Percentiles rank a stretch among this genome's conserved stretches.
Evolutionary conservation across 2,329 filamentous ascomycete genomes (phyloP).

Genomic region (Colletotrichum somersetense): DNA sequence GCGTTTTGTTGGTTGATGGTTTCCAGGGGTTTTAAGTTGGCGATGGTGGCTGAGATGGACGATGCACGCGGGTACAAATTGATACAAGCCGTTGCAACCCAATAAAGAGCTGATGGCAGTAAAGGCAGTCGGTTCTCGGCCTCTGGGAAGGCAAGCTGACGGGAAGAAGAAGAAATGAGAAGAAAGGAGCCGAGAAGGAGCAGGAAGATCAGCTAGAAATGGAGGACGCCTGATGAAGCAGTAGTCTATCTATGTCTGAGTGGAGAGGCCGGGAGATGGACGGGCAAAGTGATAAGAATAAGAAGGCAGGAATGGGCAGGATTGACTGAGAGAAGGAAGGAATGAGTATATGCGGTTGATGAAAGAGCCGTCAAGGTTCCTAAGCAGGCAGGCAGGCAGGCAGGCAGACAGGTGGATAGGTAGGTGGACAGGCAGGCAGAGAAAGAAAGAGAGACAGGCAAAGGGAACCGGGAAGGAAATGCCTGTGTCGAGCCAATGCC

Average conservation of each 20-base stretch:
- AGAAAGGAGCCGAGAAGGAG: too few species aligned
- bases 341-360: too few species aligned
- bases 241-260: background rate
- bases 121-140: background rate
- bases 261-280: background rate
- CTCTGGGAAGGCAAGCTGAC: constrained; percentile 24
- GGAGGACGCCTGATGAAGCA: background rate
- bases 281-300: background rate
- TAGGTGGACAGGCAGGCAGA: background rate
- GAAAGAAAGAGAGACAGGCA: background rate
- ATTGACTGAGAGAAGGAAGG: background rate
- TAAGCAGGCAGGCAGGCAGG: too few species aligned
- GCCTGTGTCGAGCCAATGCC: constrained; percentile 11
- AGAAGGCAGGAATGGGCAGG: background rate
- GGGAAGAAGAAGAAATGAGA: background rate
- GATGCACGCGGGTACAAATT: background rate
- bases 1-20: constrained; percentile 8
- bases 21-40: constrained; percentile 4
- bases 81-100: background rate
- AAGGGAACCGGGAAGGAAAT: background rate
- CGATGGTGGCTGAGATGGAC: background rate
- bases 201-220: background rate
- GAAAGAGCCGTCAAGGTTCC: constrained; percentile 1
- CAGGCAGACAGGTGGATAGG: too few species aligned
- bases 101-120: background rate